Evolutionary conservation across 352 stramenopile genomes (phyloP), one percentile per base, ranked within the genome.

Genomic region (Phytophthora ohioensis): DNA sequence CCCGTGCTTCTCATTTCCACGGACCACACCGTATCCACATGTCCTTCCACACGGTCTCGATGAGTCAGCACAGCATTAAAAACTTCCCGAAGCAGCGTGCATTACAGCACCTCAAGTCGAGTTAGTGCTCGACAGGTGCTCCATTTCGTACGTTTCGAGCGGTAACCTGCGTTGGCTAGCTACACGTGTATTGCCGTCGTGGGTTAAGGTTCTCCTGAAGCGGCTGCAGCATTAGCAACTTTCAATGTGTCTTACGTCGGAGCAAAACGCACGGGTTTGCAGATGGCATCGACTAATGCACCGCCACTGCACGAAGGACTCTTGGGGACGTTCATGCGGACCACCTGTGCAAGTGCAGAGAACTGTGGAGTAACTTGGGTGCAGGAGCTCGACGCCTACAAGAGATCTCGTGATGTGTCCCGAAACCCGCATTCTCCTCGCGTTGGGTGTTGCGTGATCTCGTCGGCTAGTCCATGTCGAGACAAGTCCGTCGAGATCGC

Each of bases 191-290:
- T 5, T 21, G 39, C 39, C 13, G 12, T 21, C 17, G 46, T 32
- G 10, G 43, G 17, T 15, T 32, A 21, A 34, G 27, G 52, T 76
- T 72, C 55, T 64, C 21, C 45, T 64, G 34, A 30, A 71, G 42
- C 61, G 60, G 61, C 61, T 71, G 67, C 27, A 66, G 60, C 47
- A 9, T 70, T 70, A 69, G 67, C 65, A 72, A 71, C 17, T 52
- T 36, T 47, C 31, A 39, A 12, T 48, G 21, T 30, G 27, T 42
- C 27, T 41, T 27, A 43, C 34, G 53, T 47, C 13, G 11, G 15
- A 64, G 15, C 32, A 48, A 63, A 66, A 53, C 15, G 43, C 46
- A 49, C 45, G 10, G n/a, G 12, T n/a, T 27, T 46, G 38, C 39
- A 51, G 57, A 45, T 54, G 30, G 31, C 9, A 57, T 64, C 42